phyloP scores from a whole-genome alignment of 1,284 basidiomycete genomes.

The Sparassis latifolia region DNA sequence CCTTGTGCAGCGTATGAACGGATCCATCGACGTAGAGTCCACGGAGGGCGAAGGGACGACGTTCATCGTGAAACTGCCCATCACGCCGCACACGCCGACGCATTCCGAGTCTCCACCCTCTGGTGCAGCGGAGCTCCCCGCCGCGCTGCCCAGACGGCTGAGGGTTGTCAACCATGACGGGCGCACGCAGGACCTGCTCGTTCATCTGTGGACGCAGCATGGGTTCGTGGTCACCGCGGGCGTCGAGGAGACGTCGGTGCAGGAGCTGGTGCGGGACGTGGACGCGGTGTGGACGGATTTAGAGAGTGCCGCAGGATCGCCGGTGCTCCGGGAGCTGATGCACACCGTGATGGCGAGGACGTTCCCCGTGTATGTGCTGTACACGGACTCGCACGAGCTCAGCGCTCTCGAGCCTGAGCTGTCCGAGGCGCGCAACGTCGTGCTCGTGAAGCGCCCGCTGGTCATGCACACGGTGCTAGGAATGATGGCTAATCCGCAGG shows the following conservation, averaged over 20 bases:
- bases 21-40: conserved; percentile 23
- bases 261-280: conserved; percentile 14
- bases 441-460: conserved; percentile 24
- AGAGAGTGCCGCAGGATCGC: conserved; percentile 15
- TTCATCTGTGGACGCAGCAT: conserved; percentile 16
- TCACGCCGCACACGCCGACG: conserved; percentile 12
- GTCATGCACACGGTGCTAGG: conserved; percentile 19
- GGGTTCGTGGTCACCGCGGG: conserved; percentile 13
- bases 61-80: conserved; percentile 23
- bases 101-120: conserved; percentile 5
- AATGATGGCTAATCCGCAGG: conserved; percentile 17
- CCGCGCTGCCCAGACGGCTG: conserved; percentile 11
- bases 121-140: background rate
- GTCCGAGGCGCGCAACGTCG: conserved; percentile 15
- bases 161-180: conserved; percentile 19
- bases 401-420: conserved; percentile 17
- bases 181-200: conserved; percentile 16
- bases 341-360: background rate
- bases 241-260: conserved; percentile 4
- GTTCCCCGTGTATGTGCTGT: conserved; percentile 18
- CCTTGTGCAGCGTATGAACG: conserved; percentile 27
- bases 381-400: conserved; percentile 19
- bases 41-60: conserved; percentile 22
- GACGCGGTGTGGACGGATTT: conserved; percentile 24
- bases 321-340: conserved; percentile 16